Evolutionary conservation across 2,329 filamentous ascomycete species (phyloP).

Genomic region (Pseudogymnoascus sp.): DNA sequence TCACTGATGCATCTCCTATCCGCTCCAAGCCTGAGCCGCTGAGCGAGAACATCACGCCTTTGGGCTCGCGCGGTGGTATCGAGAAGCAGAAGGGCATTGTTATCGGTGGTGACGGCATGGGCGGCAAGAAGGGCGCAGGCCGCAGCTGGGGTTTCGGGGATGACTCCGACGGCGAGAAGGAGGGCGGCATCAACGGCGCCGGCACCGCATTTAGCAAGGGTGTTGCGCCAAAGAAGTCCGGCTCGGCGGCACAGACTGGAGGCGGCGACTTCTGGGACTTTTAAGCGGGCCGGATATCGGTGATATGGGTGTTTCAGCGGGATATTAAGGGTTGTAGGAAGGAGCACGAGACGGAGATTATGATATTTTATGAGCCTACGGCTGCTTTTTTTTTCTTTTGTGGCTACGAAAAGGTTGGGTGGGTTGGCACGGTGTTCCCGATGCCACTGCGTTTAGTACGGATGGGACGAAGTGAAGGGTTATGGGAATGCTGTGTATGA

Average conservation of each 20-base stretch:
- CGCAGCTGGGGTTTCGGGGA: slow-evolving; percentile 52
- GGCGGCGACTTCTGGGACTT: slow-evolving; percentile 33
- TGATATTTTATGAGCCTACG: slow-evolving; percentile 7
- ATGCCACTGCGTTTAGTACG: neutral
- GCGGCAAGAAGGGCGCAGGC: slow-evolving; percentile 46
- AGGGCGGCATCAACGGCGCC: slow-evolving; percentile 22
- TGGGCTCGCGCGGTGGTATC: slow-evolving; percentile 17
- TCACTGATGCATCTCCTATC: slow-evolving; percentile 17
- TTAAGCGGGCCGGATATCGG: slow-evolving; percentile 16
- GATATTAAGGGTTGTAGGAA: neutral
- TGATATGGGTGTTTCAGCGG: neutral
- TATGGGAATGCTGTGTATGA: slow-evolving; percentile 6
- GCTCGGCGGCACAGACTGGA: slow-evolving; percentile 22
- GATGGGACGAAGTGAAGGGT: slow-evolving; percentile 1
- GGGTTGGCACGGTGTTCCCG: slow-evolving; percentile 6
- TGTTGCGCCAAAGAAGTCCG: slow-evolving; percentile 21
- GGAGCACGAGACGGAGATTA: slow-evolving; percentile 1
- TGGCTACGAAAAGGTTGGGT: slow-evolving; percentile 7
- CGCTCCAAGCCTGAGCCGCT: slow-evolving; percentile 19
- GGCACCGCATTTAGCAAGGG: slow-evolving; percentile 23
- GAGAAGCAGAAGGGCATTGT: slow-evolving; percentile 31
- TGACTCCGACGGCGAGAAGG: slow-evolving; percentile 39
- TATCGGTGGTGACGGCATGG: slow-evolving; percentile 60
- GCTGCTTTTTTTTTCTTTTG: slow-evolving; percentile 7
- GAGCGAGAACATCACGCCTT: slow-evolving; percentile 23